Percentiles rank a stretch among this genome's conserved stretches.
These are phyloP conservation scores for Rhodofomes roseus DNA, from an alignment of 1,284 basidiomycete species.

Conservation along the genomic window DNA sequence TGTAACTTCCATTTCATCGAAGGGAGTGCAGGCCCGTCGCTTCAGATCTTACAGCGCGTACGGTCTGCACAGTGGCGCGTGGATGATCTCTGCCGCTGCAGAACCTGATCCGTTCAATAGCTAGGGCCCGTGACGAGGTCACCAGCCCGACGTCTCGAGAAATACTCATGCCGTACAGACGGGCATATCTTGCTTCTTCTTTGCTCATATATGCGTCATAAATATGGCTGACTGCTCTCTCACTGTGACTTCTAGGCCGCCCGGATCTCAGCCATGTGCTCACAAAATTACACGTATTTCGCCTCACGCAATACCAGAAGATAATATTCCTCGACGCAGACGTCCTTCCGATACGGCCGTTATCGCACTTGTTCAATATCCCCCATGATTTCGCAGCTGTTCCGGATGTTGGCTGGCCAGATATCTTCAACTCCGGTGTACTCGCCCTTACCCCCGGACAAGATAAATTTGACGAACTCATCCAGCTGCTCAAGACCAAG, in stretches of 20 bases:
- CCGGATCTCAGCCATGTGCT: slow-evolving; percentile 89
- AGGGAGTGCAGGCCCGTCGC: background rate
- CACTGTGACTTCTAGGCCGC: slow-evolving; percentile 58
- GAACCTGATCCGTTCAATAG: background rate
- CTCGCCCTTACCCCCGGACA: slow-evolving; percentile 83
- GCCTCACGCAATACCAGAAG: slow-evolving; percentile 83
- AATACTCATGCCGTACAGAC: background rate
- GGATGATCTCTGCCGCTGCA: background rate
- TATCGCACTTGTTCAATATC: slow-evolving; percentile 84
- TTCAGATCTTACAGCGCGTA: too few relatives aligned
- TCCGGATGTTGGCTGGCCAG: slow-evolving; percentile 97
- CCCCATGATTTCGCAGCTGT: slow-evolving; percentile 82
- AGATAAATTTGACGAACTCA: slow-evolving; percentile 78
- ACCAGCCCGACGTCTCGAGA: background rate
- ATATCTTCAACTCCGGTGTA: slow-evolving; percentile 97
- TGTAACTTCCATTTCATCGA: background rate
- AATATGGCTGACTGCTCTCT: background rate
- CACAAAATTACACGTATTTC: slow-evolving; percentile 95
- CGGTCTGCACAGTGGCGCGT: background rate
- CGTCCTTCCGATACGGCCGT: slow-evolving; percentile 82
- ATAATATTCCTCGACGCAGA: slow-evolving; percentile 97
- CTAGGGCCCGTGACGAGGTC: background rate
- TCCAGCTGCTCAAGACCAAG: slow-evolving; percentile 62
- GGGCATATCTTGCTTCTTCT: background rate
- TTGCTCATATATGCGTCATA: background rate